A percentile compares a stretch with the other conserved stretches of the same genome.
These are phyloP conservation scores for Cladophialophora chaetospira DNA, from an alignment of 2,329 filamentous ascomycete species.

Conservation along the genomic window DNA sequence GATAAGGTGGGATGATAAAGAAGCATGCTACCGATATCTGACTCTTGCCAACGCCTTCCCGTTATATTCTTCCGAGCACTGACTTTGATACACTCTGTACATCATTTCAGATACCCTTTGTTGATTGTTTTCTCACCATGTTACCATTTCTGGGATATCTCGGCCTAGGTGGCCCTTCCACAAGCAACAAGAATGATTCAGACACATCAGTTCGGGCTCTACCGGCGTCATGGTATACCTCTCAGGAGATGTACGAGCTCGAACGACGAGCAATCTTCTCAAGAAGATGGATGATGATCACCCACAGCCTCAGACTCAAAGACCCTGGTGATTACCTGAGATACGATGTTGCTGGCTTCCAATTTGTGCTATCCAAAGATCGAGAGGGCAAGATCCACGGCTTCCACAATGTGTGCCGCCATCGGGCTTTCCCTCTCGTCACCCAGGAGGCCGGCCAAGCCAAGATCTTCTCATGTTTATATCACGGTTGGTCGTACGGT, in stretches of 20 bases:
- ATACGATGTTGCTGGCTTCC: conserved; percentile 49
- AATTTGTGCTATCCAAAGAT: conserved; percentile 58
- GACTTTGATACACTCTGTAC: neutral
- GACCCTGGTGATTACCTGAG: conserved; percentile 48
- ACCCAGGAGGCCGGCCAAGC: conserved; percentile 30
- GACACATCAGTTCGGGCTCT: conserved; percentile 32
- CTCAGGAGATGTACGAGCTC: conserved; percentile 52
- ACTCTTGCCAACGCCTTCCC: neutral
- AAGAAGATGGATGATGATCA: conserved; percentile 50
- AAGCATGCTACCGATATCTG: neutral
- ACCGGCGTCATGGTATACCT: conserved; percentile 57
- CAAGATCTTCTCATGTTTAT: conserved; percentile 59
- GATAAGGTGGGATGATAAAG: conserved; percentile 5
- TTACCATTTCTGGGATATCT: conserved; percentile 6
- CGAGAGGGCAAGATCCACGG: conserved; percentile 56
- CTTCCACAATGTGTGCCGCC: conserved; percentile 65
- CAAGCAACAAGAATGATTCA: conserved; percentile 1
- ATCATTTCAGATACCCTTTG: neutral
- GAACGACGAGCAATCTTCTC: conserved; percentile 54
- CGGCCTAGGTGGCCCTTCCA: conserved; percentile 1
- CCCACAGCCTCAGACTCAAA: conserved; percentile 48
- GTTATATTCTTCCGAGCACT: neutral
- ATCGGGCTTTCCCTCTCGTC: conserved; percentile 61
- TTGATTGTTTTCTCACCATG: neutral
- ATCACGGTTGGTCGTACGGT: conserved; percentile 66